Percentiles rank a stretch among this genome's conserved stretches.
Conservation (phyloP, 2,329 filamentous ascomycete species). For the Monosporascus sp. region DNA sequence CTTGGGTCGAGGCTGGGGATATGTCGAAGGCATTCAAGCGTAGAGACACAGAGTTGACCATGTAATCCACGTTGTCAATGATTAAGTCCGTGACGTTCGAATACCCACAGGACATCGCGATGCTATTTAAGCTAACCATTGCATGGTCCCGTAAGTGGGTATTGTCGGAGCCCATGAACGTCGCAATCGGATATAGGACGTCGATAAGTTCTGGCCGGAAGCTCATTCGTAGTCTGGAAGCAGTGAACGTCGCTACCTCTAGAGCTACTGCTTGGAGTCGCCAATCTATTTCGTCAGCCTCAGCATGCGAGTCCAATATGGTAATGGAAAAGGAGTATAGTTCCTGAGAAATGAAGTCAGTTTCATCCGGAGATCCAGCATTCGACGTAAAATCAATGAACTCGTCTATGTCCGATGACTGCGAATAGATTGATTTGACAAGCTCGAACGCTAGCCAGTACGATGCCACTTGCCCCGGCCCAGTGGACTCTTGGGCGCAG, state of each 20-base stretch:
- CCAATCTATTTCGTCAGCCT: constrained; percentile 56
- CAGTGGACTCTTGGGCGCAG: constrained; percentile 52
- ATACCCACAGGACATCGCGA: constrained; percentile 75
- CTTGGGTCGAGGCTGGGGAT: constrained; percentile 83
- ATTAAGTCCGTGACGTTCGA: constrained; percentile 69
- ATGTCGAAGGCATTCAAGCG: constrained; percentile 90
- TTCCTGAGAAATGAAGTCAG: constrained; percentile 51
- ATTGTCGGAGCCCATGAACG: constrained; percentile 72
- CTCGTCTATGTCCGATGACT: constrained; percentile 54
- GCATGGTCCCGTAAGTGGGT: constrained; percentile 70
- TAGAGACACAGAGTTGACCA: constrained; percentile 86
- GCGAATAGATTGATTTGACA: constrained; percentile 51
- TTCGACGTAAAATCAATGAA: constrained; percentile 56
- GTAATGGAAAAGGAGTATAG: constrained; percentile 65
- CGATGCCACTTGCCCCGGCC: constrained; percentile 58
- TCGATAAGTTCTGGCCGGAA: constrained; percentile 88
- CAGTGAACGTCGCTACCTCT: constrained; percentile 73
- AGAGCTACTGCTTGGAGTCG: constrained; percentile 72
- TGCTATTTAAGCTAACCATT: constrained; percentile 72
- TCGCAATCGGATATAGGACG: constrained; percentile 82
- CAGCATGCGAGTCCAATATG: constrained; percentile 50
- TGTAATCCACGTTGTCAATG: constrained; percentile 89
- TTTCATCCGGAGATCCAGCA: constrained; percentile 31
- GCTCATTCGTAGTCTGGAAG: constrained; percentile 56
- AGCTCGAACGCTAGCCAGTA: constrained; percentile 79